Evolutionary conservation across 2,329 filamentous ascomycete species (phyloP).

Genomic region (Pseudogymnoascus sp.): DNA sequence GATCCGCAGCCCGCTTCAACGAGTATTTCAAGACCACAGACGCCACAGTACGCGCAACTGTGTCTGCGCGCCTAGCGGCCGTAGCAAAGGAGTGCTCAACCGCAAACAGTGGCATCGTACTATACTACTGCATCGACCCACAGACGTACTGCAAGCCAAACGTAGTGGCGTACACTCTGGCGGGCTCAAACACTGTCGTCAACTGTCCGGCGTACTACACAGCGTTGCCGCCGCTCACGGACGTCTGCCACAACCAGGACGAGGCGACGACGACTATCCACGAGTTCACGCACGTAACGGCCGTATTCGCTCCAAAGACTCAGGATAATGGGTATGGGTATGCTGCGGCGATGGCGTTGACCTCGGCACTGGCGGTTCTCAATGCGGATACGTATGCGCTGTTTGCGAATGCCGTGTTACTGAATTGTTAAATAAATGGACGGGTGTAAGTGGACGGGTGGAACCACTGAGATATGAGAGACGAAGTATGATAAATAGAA

Average conservation of each 20-base stretch:
- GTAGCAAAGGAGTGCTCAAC: conserved; percentile 48
- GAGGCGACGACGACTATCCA: conserved; percentile 57
- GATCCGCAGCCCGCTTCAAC: conserved; percentile 39
- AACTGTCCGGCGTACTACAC: conserved; percentile 55
- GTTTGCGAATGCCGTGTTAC: conserved; percentile 40
- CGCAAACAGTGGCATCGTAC: conserved; percentile 38
- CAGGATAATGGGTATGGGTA: conserved; percentile 52
- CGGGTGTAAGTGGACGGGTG: no score
- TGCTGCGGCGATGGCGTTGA: conserved; percentile 37
- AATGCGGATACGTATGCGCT: conserved; percentile 57
- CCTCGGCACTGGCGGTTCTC: conserved; percentile 41
- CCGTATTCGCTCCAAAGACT: conserved; percentile 45
- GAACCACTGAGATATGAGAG: neutral
- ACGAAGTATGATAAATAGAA: neutral
- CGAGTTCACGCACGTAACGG: conserved; percentile 54
- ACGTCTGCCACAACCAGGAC: conserved; percentile 53
- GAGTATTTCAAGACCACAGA: conserved; percentile 57
- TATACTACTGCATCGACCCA: conserved; percentile 51
- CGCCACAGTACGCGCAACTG: conserved; percentile 36
- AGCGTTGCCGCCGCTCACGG: conserved; percentile 39
- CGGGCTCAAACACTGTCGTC: conserved; percentile 44
- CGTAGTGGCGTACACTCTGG: conserved; percentile 54
- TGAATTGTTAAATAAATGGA: conserved; percentile 31
- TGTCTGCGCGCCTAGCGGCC: conserved; percentile 42
- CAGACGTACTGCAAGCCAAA: conserved; percentile 41